Evolutionary conservation across 441 rosid species (phyloP).

Genomic region (Eutrema salsugineum): DNA sequence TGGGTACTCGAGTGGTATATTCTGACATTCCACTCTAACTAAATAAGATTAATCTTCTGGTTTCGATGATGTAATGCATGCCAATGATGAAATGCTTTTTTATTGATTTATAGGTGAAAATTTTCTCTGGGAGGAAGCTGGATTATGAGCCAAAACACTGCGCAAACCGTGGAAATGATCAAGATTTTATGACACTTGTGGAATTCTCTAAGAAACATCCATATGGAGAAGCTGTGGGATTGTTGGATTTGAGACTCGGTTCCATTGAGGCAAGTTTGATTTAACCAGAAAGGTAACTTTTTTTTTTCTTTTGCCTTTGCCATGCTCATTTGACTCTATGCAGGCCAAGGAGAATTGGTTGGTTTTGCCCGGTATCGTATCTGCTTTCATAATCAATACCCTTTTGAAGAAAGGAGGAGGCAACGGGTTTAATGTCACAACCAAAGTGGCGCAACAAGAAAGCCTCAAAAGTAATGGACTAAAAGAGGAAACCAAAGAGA

Average conservation of each 20-base stretch:
- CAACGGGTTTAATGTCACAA: conserved; percentile 27
- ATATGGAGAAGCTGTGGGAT: conserved; percentile 76
- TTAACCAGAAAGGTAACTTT: neutral
- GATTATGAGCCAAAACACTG: conserved; percentile 57
- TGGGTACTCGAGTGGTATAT: conserved; percentile 52
- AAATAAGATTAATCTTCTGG: neutral
- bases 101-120: conserved; percentile 46
- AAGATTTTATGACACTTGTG: conserved; percentile 60
- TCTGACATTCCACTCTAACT: neutral
- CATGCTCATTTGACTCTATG: neutral
- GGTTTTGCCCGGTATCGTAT: conserved; percentile 50
- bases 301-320: neutral
- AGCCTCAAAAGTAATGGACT: conserved; percentile 10
- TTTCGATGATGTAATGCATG: neutral
- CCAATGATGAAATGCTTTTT: neutral
- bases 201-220: conserved; percentile 72
- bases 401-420: conserved; percentile 43
- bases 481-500: conserved; percentile 27
- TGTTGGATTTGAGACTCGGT: conserved; percentile 58
- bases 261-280: conserved; percentile 44
- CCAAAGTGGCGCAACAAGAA: conserved; percentile 22
- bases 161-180: conserved; percentile 43
- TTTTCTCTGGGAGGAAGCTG: conserved; percentile 62
- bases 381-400: conserved; percentile 55
- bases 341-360: conserved; percentile 73